Percentiles rank a stretch among this genome's conserved stretches.
Evolutionary conservation across 2,329 filamentous ascomycete species (phyloP).

Genomic region (Ascochyta lentis): DNA sequence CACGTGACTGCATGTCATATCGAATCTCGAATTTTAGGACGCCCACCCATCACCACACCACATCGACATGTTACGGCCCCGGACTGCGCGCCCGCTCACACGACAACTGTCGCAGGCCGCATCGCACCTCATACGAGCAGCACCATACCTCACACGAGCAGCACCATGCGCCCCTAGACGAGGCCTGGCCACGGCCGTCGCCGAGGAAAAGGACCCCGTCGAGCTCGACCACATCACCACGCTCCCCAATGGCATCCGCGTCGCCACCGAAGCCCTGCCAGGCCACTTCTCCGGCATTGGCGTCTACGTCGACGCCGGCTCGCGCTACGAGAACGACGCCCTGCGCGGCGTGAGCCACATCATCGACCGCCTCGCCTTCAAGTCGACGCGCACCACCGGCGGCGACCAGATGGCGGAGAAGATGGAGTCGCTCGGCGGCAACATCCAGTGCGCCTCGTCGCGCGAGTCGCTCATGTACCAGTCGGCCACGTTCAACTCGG

Average conservation of each 20-base stretch:
- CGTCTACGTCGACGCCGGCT: slow-evolving; percentile 94
- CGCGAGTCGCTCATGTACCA: slow-evolving; percentile 99
- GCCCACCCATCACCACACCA: slow-evolving; percentile 8
- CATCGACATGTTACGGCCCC: slow-evolving; percentile 41
- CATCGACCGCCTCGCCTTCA: slow-evolving; percentile 94
- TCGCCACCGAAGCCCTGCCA: slow-evolving; percentile 92
- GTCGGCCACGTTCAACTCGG: slow-evolving; percentile 93
- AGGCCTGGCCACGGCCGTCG: slow-evolving; percentile 9
- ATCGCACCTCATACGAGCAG: slow-evolving; percentile 15
- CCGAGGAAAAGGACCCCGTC: slow-evolving; percentile 70
- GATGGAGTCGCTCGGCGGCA: slow-evolving; percentile 87
- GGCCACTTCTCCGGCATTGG: slow-evolving; percentile 95
- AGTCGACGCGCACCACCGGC: slow-evolving; percentile 74
- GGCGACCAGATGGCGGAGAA: slow-evolving; percentile 87
- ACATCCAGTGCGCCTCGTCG: slow-evolving; percentile 95
- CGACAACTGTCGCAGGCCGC: slow-evolving; percentile 33
- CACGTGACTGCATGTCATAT: slow-evolving; percentile 22
- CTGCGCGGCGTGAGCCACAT: slow-evolving; percentile 94
- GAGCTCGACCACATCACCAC: slow-evolving; percentile 89
- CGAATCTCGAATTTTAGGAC: slow-evolving; percentile 22
- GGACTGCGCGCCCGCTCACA: slow-evolving; percentile 37
- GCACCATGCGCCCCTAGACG: slow-evolving; percentile 5
- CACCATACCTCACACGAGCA: background rate
- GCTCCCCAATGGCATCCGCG: slow-evolving; percentile 88
- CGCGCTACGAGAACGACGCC: slow-evolving; percentile 85